A percentile compares a stretch with the other conserved stretches of the same genome.
Conservation (phyloP, 179 eudicot genomes). For the Silene noctiflora region DNA sequence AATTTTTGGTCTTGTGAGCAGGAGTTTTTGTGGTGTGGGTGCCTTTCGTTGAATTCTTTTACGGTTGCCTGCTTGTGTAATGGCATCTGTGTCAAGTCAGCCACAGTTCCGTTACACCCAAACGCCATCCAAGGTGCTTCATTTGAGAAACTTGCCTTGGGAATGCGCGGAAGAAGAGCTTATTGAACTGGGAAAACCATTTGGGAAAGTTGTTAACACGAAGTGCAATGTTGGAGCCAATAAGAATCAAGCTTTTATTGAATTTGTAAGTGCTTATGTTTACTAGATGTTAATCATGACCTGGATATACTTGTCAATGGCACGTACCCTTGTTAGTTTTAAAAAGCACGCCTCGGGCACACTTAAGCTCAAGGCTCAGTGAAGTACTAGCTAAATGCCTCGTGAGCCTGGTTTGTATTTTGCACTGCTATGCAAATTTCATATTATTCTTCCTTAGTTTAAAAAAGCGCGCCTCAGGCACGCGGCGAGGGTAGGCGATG, state of each 20-base stretch:
- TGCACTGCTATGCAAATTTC: too few species aligned
- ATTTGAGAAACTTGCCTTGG: slow-evolving; percentile 98
- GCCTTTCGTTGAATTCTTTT: neutral
- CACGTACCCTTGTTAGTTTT: neutral
- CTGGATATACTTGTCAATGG: neutral
- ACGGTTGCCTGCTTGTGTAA: slow-evolving; percentile 24
- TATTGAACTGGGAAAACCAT: slow-evolving; percentile 88
- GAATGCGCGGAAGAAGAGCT: slow-evolving; percentile 96
- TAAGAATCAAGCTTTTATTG: slow-evolving; percentile 95
- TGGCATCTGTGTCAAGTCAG: slow-evolving; percentile 97
- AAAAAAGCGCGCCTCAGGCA: too few species aligned
- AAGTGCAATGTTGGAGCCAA: slow-evolving; percentile 99
- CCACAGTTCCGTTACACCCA: slow-evolving; percentile 98
- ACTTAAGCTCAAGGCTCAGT: neutral
- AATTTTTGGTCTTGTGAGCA: slow-evolving; percentile 6
- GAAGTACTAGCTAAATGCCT: neutral
- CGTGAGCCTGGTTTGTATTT: neutral
- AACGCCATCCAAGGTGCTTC: slow-evolving; percentile 98
- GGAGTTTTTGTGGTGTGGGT: neutral
- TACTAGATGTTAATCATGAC: neutral
- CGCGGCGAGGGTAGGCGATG: too few species aligned
- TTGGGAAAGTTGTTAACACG: slow-evolving; percentile 94
- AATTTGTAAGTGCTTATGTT: slow-evolving; percentile 66
- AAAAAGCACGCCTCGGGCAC: neutral
- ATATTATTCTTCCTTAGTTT: too few species aligned